phyloP scores from a whole-genome alignment of 2,329 filamentous ascomycete species.

The Nannizzia gypsea region DNA sequence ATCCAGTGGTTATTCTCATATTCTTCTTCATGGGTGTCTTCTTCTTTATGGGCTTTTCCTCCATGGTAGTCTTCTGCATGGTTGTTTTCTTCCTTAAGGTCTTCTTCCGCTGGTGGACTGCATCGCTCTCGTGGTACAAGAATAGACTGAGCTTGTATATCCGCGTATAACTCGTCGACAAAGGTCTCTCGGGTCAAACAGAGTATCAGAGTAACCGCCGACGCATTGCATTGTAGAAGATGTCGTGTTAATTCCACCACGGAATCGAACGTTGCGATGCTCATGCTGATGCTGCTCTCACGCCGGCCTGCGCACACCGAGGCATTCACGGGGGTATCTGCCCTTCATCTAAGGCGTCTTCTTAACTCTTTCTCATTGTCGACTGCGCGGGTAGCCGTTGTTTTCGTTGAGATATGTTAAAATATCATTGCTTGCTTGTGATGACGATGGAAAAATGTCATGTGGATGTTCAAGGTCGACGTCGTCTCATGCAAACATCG shows the following conservation, averaged over 20 bases:
- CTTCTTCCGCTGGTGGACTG: neutral
- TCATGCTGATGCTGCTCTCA: conserved; percentile 9
- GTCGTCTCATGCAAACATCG: neutral
- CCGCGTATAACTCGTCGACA: conserved; percentile 41
- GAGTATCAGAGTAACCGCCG: conserved; percentile 57
- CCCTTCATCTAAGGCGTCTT: neutral
- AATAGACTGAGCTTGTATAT: neutral
- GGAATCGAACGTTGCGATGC: conserved; percentile 39
- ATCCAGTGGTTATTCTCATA: conserved; percentile 26
- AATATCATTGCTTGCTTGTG: neutral
- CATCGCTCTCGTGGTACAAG: neutral
- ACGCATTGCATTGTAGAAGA: conserved; percentile 45
- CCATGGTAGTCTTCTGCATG: no score
- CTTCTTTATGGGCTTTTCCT: neutral
- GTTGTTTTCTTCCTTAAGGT: neutral
- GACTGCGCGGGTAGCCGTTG: neutral
- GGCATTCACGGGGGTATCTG: neutral
- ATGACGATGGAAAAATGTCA: neutral
- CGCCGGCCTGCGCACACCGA: neutral
- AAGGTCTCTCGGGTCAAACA: conserved; percentile 57
- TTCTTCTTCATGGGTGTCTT: neutral
- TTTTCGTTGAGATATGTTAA: neutral
- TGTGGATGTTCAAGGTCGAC: neutral
- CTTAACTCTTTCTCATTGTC: neutral
- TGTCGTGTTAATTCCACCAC: conserved; percentile 48